Percentiles rank a stretch among this genome's conserved stretches.
These are phyloP conservation scores for Geranium brycei DNA, from an alignment of 345 rosid species.

Conservation along the genomic window DNA sequence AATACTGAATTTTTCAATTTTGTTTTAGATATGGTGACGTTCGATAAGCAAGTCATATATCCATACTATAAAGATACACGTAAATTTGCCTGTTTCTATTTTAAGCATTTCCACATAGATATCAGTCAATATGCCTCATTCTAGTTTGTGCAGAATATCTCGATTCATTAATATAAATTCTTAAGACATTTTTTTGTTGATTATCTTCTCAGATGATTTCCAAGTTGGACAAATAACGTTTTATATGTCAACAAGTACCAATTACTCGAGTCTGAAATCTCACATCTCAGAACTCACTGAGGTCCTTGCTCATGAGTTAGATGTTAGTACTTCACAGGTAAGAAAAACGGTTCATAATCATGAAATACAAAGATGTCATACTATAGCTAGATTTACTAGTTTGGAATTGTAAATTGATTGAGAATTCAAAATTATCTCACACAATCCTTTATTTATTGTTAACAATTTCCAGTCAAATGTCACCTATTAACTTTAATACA, in stretches of 20 bases:
- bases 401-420: background rate
- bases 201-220: constrained; percentile 24
- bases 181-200: constrained; percentile 9
- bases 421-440: background rate
- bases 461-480: background rate
- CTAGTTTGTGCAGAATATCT: background rate
- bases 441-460: background rate
- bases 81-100: background rate
- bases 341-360: background rate
- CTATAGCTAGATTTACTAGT: no score
- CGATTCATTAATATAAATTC: constrained; percentile 1
- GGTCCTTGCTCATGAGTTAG: constrained; percentile 43
- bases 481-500: background rate
- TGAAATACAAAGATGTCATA: background rate
- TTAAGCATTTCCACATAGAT: background rate
- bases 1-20: no score
- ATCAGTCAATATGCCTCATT: background rate
- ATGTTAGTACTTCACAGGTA: constrained; percentile 54
- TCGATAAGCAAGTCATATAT: background rate
- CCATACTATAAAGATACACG: background rate
- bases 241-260: constrained; percentile 40
- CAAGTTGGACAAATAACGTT: constrained; percentile 52
- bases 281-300: constrained; percentile 32
- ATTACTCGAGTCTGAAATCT: constrained; percentile 43
- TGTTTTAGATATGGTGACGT: no score